A percentile compares a stretch with the other conserved stretches of the same genome.
Conservation (phyloP, 768 basidiomycete genomes). For the Tylopilus sp. region DNA sequence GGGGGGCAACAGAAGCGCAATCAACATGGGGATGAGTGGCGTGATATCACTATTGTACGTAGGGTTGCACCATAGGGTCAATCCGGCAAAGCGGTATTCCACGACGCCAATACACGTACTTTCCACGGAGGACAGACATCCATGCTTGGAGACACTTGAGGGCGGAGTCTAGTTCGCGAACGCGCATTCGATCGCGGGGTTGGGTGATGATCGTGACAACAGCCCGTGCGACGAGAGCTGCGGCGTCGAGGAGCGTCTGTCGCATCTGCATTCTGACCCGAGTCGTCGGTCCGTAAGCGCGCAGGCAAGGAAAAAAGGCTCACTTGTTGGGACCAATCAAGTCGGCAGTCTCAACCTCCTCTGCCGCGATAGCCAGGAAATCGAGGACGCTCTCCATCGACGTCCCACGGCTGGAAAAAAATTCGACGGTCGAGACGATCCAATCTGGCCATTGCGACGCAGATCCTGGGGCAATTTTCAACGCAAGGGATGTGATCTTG, state of each 20-base stretch:
- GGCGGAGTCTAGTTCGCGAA: slow-evolving; percentile 59
- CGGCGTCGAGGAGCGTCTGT: slow-evolving; percentile 62
- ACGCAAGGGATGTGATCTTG: slow-evolving; percentile 68
- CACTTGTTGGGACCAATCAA: slow-evolving; percentile 71
- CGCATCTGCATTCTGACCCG: slow-evolving; percentile 55
- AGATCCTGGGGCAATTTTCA: slow-evolving; percentile 61
- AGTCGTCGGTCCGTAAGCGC: slow-evolving; percentile 6
- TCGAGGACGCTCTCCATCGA: slow-evolving; percentile 62
- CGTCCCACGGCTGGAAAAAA: slow-evolving; percentile 58
- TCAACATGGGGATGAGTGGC: slow-evolving; percentile 62
- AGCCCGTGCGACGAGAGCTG: slow-evolving; percentile 67
- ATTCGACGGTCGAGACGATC: slow-evolving; percentile 60
- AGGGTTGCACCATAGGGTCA: not conserved
- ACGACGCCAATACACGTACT: slow-evolving; percentile 44
- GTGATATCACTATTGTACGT: slow-evolving; percentile 55
- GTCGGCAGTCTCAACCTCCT: slow-evolving; percentile 77
- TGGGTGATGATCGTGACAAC: slow-evolving; percentile 55
- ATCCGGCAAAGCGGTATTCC: not conserved
- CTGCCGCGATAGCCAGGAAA: slow-evolving; percentile 79
- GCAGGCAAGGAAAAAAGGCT: slow-evolving; percentile 20
- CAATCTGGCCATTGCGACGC: slow-evolving; percentile 73
- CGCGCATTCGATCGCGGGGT: slow-evolving; percentile 29
- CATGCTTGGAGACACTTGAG: slow-evolving; percentile 82
- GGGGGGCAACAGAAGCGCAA: slow-evolving; percentile 39
- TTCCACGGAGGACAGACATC: slow-evolving; percentile 66